Percentiles rank a stretch among this genome's conserved stretches.
phyloP scores from a whole-genome alignment of 371 early-diverging fungal species.

The Mucor velutinosus region DNA sequence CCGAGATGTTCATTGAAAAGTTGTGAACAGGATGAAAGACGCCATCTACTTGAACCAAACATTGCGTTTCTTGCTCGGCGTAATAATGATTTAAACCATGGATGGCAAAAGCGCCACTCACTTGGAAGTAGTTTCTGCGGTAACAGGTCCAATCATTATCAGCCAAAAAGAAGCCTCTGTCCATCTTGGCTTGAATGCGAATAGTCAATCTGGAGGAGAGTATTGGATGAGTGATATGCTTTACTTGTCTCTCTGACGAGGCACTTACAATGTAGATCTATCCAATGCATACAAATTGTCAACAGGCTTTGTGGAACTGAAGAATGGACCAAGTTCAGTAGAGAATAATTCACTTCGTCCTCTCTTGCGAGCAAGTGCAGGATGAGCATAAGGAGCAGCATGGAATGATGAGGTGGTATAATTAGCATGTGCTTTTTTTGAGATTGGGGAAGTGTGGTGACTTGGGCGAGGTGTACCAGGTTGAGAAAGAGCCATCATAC shows the following conservation, averaged over 20 bases:
- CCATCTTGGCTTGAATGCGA: constrained; percentile 67
- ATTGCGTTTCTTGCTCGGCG: constrained; percentile 58
- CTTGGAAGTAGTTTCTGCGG: constrained; percentile 93
- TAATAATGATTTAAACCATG: constrained; percentile 49
- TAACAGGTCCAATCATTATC: constrained; percentile 93
- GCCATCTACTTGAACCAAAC: constrained; percentile 58
- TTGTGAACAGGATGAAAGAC: constrained; percentile 52
- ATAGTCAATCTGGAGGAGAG: constrained; percentile 28
- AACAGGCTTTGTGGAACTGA: constrained; percentile 64
- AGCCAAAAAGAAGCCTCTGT: constrained; percentile 81
- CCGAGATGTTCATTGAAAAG: constrained; percentile 75
- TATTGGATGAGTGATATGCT: no score
- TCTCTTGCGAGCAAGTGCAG: constrained; percentile 36
- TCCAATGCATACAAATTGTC: constrained; percentile 67
- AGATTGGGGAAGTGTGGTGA: constrained; percentile 18
- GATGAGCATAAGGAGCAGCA: constrained; percentile 33
- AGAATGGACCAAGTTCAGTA: constrained; percentile 59
- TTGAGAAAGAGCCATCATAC: constrained; percentile 51
- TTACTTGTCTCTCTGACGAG: no score
- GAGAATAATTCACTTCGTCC: constrained; percentile 41
- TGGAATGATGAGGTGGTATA: constrained; percentile 37
- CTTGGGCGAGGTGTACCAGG: constrained; percentile 52
- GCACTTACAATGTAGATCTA: constrained; percentile 56
- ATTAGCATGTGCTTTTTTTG: constrained; percentile 24
- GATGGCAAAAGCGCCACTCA: constrained; percentile 76